phyloP scores from a whole-genome alignment of 2,329 filamentous ascomycete species.

The Fusarium sororula region DNA sequence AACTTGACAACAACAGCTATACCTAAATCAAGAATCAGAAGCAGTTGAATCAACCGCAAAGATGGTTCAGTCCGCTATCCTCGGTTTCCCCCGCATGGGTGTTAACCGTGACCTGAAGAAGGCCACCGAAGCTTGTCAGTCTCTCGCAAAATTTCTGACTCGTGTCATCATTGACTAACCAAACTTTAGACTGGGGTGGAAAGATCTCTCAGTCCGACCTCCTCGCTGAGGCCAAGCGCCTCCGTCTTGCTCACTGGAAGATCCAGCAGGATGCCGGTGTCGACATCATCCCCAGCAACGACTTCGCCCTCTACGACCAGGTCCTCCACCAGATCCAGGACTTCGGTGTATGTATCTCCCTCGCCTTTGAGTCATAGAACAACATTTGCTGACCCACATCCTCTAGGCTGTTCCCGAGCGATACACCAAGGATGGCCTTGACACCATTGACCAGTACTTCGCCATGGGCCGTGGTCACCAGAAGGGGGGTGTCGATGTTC shows the following conservation, averaged over 20 bases:
- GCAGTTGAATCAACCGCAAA: constrained; percentile 50
- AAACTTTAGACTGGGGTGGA: constrained; percentile 76
- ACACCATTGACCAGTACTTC: constrained; percentile 96
- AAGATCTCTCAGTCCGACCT: constrained; percentile 94
- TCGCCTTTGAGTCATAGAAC: neutral
- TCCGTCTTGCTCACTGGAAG: constrained; percentile 97
- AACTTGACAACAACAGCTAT: constrained; percentile 24
- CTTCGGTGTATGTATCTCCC: constrained; percentile 77
- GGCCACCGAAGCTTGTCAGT: constrained; percentile 90
- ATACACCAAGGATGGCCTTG: constrained; percentile 89
- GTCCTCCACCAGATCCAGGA: constrained; percentile 98
- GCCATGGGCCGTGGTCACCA: constrained; percentile 99
- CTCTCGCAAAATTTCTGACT: constrained; percentile 47
- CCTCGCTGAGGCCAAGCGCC: constrained; percentile 93
- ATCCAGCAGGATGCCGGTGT: constrained; percentile 99
- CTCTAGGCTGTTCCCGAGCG: constrained; percentile 85
- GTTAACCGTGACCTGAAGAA: constrained; percentile 99
- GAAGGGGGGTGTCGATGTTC: constrained; percentile 92
- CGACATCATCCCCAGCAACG: constrained; percentile 98
- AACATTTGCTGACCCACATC: constrained; percentile 18
- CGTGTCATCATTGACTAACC: constrained; percentile 26
- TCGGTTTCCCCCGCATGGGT: constrained; percentile 99
- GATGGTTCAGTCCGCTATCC: constrained; percentile 78
- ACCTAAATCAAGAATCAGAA: constrained; percentile 28
- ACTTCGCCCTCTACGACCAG: constrained; percentile 99